phyloP scores from a whole-genome alignment of 1,284 basidiomycete species.

The Cystobasidiaceae sp. region DNA sequence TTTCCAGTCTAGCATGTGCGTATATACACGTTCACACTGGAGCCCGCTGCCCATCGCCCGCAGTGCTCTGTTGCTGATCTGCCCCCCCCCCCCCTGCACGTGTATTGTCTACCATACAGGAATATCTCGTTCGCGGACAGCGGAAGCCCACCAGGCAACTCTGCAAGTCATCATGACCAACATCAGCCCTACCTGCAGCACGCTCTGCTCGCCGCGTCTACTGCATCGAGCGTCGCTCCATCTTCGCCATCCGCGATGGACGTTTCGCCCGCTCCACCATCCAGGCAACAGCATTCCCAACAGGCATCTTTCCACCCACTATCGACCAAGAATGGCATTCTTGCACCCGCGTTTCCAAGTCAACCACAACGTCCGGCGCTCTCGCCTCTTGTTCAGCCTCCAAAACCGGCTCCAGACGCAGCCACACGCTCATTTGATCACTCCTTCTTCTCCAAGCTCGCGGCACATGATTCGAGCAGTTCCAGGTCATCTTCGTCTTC shows the following conservation, averaged over 20 bases:
- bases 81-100: background rate
- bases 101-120: slow-evolving; percentile 6
- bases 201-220: background rate
- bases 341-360: no score
- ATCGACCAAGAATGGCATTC: no score
- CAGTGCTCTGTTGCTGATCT: background rate
- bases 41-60: no score
- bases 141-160: background rate
- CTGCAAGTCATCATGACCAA: background rate
- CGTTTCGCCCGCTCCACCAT: background rate
- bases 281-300: background rate
- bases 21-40: background rate
- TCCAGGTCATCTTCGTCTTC: no score
- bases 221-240: no score
- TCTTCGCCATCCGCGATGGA: slow-evolving; percentile 5
- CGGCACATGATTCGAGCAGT: no score
- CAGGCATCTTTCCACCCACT: no score
- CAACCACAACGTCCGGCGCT: no score
- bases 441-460: slow-evolving; percentile 24
- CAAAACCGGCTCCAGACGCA: background rate
- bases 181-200: background rate
- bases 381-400: background rate
- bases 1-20: slow-evolving; percentile 16
- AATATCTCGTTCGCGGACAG: slow-evolving; percentile 4
- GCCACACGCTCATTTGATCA: slow-evolving; percentile 26